Evolutionary conservation across 2,329 filamentous ascomycete genomes (phyloP), one percentile per base, ranked within the genome.

Genomic region (Colletotrichum liaoningense): DNA sequence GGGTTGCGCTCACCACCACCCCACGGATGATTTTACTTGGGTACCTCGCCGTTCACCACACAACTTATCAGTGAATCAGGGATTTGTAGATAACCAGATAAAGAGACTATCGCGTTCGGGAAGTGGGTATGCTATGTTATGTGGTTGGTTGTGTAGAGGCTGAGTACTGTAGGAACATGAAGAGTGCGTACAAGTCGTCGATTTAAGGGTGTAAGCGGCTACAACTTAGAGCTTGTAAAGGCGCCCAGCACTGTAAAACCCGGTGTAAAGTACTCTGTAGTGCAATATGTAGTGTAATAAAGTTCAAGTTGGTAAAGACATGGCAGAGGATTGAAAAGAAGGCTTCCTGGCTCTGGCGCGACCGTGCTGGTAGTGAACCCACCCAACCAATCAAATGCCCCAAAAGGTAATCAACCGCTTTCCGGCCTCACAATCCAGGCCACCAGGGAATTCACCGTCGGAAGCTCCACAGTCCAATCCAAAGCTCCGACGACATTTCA

Each of bases 401-500:
- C 28, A 65, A 62, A 66, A 70, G 22, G 62, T 64, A 59, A 66
- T 54, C 67, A 73, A 16, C 46, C 3, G 0, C 1, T 1, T 1
- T 1, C 1, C 7, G 5, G 71, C 71, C 71, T 73, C 28, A 73
- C 62, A 63, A 38, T 28, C 56, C 56, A 73, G 71, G 71, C 71
- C 35, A 14, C 19, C 1, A 63, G n/a, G 60, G 49, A 71, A 62
- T 65, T 26, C 14, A n/a, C 59, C 19, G 42, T 52, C 66, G 59
- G 30, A 69, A 68, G 67, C 71, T 73, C 71, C 71, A 73, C 71
- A 66, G 14, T 64, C 67, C 56, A 70, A 70, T 73, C 67, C 67
- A 70, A 73, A 73, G 71, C 71, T 73, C 71, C 71, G 71, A 73
- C 71, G 71, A 71, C 71, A 71, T 33, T 73, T 66, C 71, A 42